Conservation (phyloP, 2,329 filamentous ascomycete genomes). For the Tolypocladium ophioglossoides region DNA sequence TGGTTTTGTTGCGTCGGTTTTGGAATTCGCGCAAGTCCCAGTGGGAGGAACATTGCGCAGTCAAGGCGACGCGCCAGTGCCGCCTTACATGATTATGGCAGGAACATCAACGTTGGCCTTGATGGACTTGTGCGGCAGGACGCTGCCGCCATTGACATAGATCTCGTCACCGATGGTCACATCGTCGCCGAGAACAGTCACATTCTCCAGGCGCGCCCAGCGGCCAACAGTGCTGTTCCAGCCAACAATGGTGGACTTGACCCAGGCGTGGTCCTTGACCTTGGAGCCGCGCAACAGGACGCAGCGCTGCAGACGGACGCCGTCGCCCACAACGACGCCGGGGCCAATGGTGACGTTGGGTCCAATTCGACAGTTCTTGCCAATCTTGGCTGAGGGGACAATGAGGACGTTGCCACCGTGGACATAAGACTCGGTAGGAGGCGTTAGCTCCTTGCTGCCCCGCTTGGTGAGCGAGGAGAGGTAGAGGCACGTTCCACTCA, state of each 20-base stretch:
- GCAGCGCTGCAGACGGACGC: constrained; percentile 86
- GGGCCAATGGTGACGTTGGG: constrained; percentile 95
- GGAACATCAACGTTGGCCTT: constrained; percentile 89
- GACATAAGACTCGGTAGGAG: constrained; percentile 66
- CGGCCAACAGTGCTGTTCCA: constrained; percentile 96
- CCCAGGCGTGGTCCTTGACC: constrained; percentile 97
- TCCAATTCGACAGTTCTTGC: constrained; percentile 95
- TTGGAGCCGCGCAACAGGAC: constrained; percentile 83
- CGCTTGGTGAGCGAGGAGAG: constrained; percentile 87
- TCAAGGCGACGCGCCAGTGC: neutral
- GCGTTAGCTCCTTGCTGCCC: constrained; percentile 71
- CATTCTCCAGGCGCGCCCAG: constrained; percentile 95
- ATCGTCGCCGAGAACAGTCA: constrained; percentile 94
- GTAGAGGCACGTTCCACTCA: constrained; percentile 92
- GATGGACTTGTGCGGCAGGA: constrained; percentile 97
- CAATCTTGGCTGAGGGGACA: constrained; percentile 88
- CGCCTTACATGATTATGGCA: constrained; percentile 55
- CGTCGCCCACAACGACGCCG: constrained; percentile 84
- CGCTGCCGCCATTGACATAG: constrained; percentile 93
- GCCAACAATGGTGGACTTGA: constrained; percentile 96
- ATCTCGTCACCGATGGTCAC: constrained; percentile 97
- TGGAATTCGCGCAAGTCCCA: neutral
- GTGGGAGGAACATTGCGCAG: neutral
- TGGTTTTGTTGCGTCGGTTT: neutral
- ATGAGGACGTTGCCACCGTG: constrained; percentile 94